Base-by-base conservation (phyloP, 495 filamentous ascomycete genomes). In the Hyphodiscus hymeniophilus region DNA sequence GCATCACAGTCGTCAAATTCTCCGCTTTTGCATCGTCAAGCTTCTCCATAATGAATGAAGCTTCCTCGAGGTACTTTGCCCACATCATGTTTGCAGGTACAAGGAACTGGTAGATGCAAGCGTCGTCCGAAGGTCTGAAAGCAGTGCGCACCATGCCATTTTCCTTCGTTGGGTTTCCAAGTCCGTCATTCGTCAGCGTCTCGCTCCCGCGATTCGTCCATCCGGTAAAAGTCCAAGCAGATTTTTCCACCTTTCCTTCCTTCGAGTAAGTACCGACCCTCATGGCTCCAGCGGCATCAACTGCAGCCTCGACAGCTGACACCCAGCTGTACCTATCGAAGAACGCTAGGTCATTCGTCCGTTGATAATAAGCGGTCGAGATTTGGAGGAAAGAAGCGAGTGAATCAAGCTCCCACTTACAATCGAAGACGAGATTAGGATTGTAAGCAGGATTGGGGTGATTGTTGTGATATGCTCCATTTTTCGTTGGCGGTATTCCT, bases 321-420 rank as follows among this genome's bases (percentile, higher is more conserved):
- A 80, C 68, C 80, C 80, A 84, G 6, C 64, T 61, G 61, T 78
- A 80, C 45, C 74, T 76, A 8, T 64, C 67, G 47, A 84, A 83
- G 61, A 81, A 82, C 7, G 60, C 63, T 7, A 70, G 52, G 48
- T 82, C 78, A 1, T 65, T 57, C 0, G 79, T 82, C 2, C 64
- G 60, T 21, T 63, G 63, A 58, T 76, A 78, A 63, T 82, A 83
- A 26, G 75, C 72, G 12, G 69, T 57, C 18, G 74, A 79, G 46
- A 83, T 66, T 59, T 82, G 70, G 34, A 98, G 79, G 65, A 98
- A 98, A 60, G 88, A 79, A 7, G 89, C 91, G 0, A 98, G 74
- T 0, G 89, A 95, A 63, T 98, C 92, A 3, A 98, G 77, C 66
- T 98, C 92, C 66, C 95, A 98, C 65, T 98, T 98, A 76, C 92